Evolutionary conservation across 148 eudicot genomes (phyloP).

Genomic region (Arctostaphylos glauca): DNA sequence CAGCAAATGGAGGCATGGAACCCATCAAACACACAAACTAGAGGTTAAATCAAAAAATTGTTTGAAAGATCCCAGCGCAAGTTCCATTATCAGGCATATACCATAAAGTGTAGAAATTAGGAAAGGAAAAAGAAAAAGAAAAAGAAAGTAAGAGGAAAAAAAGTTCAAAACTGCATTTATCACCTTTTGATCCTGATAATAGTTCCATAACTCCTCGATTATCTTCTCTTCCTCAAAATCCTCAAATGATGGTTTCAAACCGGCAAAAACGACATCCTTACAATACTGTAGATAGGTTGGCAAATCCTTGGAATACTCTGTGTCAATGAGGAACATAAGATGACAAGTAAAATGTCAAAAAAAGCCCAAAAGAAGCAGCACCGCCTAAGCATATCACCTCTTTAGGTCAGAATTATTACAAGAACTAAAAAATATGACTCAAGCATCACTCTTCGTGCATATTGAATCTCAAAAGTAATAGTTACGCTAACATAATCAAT

Average conservation of each 20-base stretch:
- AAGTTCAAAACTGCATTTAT: constrained; percentile 1
- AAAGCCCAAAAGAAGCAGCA: not conserved
- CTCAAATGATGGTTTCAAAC: constrained; percentile 45
- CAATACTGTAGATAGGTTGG: constrained; percentile 68
- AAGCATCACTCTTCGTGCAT: too few relatives aligned
- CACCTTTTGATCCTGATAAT: constrained; percentile 59
- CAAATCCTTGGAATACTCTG: constrained; percentile 65
- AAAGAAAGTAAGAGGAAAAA: not conserved
- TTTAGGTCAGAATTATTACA: not conserved
- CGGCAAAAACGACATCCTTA: constrained; percentile 76
- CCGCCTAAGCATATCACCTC: not conserved
- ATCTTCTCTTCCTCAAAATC: constrained; percentile 52
- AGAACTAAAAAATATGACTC: too few relatives aligned
- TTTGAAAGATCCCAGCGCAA: not conserved
- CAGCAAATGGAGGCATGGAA: not conserved
- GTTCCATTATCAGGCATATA: not conserved
- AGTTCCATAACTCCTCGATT: constrained; percentile 55
- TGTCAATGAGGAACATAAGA: constrained; percentile 30
- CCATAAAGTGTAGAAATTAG: not conserved
- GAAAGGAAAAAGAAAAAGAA: not conserved
- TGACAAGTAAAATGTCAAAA: constrained; percentile 4
- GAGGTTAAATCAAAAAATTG: not conserved
- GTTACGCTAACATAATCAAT: too few relatives aligned
- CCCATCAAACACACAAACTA: not conserved
- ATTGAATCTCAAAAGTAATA: too few relatives aligned